Base-by-base conservation (phyloP, 176 grass and related monocot species). In the Carex parvula region DNA sequence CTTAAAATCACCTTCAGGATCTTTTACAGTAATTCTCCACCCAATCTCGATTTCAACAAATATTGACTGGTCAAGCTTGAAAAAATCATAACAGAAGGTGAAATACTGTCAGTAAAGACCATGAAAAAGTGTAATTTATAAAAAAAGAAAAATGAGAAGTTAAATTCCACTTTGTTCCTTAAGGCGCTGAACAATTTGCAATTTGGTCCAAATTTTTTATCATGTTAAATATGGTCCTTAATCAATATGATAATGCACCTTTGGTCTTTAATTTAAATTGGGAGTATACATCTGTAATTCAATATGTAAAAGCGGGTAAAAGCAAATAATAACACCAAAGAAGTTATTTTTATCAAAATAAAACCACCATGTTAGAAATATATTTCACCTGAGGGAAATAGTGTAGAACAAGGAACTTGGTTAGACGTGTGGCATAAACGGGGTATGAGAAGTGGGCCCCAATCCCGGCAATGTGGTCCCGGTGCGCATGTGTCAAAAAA, bases 401-500 rank as follows among this genome's bases (percentile, higher is more conserved):
- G 14, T 77, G 73, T 14, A 77, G 73, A 77, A 33, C 50, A 77
- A 77, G 14, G 4, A 24, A 77, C 73, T 54, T 76, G 14, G 73
- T 77, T 16, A 77, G 48, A 29, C 24, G 73, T 8, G 73, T 56
- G 2, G 73, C 50, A 10, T 77, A 77, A 9, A 77, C 73, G 9
- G 73, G 73, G 50, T 53, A 77, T 50, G 22, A 77, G 22, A 55
- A 76, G 72, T 48, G 48, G 29, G 71, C 81, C 5, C 35, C 89
- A 41, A 92, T 67, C 64, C 87, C 85, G 63, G 77, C 59, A 60
- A 92, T 86, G 69, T 94, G 91, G 86, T 97, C 94, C 33, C 64
- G 64, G 82, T 93, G 94, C 60, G 94, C 91, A 87, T 97, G 94
- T 73, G 91, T 91, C 72, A 97, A 86, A 79, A 93, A 97, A 46